A percentile compares a stretch with the other conserved stretches of the same genome.
Evolutionary conservation across 2,329 filamentous ascomycete genomes (phyloP).

Genomic region (Pseudocercospora ulei): DNA sequence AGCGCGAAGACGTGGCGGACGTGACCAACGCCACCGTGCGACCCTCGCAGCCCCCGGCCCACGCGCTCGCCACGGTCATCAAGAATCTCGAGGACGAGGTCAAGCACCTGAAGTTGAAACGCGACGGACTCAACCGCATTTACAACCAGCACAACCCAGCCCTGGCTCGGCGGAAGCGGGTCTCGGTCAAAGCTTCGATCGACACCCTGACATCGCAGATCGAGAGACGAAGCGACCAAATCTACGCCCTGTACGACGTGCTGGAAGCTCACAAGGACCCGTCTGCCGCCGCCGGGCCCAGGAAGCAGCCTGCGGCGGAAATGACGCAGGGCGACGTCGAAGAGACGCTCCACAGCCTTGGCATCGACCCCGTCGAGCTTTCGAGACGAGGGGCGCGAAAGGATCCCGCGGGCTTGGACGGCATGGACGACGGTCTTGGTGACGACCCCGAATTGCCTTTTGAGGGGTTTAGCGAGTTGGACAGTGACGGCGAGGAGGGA

Average conservation of each 20-base stretch:
- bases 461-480: conserved; percentile 31
- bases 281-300: not conserved
- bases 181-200: conserved; percentile 52
- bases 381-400: conserved; percentile 23
- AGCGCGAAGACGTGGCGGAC: conserved; percentile 32
- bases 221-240: conserved; percentile 65
- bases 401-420: conserved; percentile 20
- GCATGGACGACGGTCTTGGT: conserved; percentile 22
- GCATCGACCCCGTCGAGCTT: conserved; percentile 35
- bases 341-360: conserved; percentile 38
- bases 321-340: conserved; percentile 45
- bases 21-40: conserved; percentile 52
- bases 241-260: conserved; percentile 76
- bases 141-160: conserved; percentile 60
- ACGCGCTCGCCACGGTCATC: conserved; percentile 71
- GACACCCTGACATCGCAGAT: conserved; percentile 53
- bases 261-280: conserved; percentile 65
- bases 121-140: conserved; percentile 51
- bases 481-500: conserved; percentile 18
- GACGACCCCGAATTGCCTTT: conserved; percentile 30
- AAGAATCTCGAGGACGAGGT: conserved; percentile 74
- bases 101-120: conserved; percentile 60
- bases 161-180: conserved; percentile 55
- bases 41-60: conserved; percentile 55
- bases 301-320: conserved; percentile 26